Conservation (phyloP, 768 basidiomycete genomes). For the Leucocoprinus leucothites region DNA sequence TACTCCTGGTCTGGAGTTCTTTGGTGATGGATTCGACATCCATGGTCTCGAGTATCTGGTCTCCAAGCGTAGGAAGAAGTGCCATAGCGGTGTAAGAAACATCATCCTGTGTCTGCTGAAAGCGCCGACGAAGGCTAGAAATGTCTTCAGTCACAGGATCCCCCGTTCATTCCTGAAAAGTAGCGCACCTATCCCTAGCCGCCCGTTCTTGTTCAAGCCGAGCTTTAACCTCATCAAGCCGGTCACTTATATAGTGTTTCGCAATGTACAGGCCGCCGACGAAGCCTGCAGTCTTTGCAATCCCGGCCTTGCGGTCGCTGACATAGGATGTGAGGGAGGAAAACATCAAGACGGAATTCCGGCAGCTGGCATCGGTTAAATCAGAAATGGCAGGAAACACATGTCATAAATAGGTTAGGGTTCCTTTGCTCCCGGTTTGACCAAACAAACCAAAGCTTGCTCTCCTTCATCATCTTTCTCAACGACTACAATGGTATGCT, state of each 20-base stretch:
- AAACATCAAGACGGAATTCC: conserved; percentile 2
- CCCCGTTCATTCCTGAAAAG: conserved; percentile 4
- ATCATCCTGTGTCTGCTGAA: conserved; percentile 75
- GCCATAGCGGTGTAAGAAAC: conserved; percentile 73
- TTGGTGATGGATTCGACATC: conserved; percentile 71
- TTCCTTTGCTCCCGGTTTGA: neutral
- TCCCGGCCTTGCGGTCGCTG: conserved; percentile 40
- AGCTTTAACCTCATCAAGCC: conserved; percentile 66
- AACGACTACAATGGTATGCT: conserved; percentile 17
- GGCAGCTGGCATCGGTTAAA: conserved; percentile 9
- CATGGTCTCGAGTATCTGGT: conserved; percentile 67
- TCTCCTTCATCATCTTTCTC: neutral
- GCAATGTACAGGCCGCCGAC: conserved; percentile 62
- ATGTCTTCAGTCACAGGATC: neutral
- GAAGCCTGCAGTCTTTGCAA: conserved; percentile 49
- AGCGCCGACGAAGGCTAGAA: conserved; percentile 65
- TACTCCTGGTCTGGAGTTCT: conserved; percentile 38
- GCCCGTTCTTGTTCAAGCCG: conserved; percentile 53
- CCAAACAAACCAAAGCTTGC: conserved; percentile 5
- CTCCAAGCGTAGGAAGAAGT: conserved; percentile 61
- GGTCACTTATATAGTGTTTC: conserved; percentile 54
- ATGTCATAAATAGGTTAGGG: conserved; percentile 8
- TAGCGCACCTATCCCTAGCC: conserved; percentile 69
- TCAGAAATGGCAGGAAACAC: neutral
- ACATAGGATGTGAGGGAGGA: conserved; percentile 32